Evolutionary conservation across 177 flowering plant species (phyloP), one percentile per base, ranked within the genome.

Genomic region (Vitis hybrid): DNA sequence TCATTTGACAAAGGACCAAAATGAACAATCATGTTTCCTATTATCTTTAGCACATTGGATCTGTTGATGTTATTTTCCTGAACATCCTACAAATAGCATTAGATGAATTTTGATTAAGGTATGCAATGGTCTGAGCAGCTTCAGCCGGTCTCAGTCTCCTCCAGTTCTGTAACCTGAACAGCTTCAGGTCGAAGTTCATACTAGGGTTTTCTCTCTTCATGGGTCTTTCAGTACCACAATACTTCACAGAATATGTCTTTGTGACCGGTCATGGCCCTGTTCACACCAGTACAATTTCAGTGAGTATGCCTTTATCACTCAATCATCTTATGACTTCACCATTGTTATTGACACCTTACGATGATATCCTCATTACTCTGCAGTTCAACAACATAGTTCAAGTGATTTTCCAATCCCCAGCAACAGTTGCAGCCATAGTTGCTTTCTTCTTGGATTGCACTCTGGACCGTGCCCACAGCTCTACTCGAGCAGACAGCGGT

Each of bases 91-190:
- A 44, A 14, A 14, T 44, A 52, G 47, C 47, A 38, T 38, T 38
- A 38, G 47, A 38, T 38, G 9, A 38, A 38, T 38, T 8, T 38
- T 38, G 47, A 38, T 6, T 71, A 28, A 28, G 31, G 31, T 3
- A 28, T 28, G 4, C 31, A 28, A 28, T 28, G 31, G 67, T 66
- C 15, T n/a, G 20, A 62, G 80, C 95, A 94, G 98, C 81, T 75
- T 82, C 97, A 53, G 96, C 95, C 31, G 95, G 98, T 38, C 82
- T 94, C 18, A 86, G 90, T 17, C 78, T 89, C 13, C 92, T 94
- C 49, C 98, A 92, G 73, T 92, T 88, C 83, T 95, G 97, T 90
- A 89, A 95, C 82, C 82, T 95, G 70, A 95, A 92, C 82, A 92
- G 97, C 83, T 89, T 87, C 81, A 85, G 98, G 66, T 78, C 92